Percentiles rank a stretch among this genome's conserved stretches.
Conservation (phyloP, 345 rosid genomes). For the Ceriops tagal region DNA sequence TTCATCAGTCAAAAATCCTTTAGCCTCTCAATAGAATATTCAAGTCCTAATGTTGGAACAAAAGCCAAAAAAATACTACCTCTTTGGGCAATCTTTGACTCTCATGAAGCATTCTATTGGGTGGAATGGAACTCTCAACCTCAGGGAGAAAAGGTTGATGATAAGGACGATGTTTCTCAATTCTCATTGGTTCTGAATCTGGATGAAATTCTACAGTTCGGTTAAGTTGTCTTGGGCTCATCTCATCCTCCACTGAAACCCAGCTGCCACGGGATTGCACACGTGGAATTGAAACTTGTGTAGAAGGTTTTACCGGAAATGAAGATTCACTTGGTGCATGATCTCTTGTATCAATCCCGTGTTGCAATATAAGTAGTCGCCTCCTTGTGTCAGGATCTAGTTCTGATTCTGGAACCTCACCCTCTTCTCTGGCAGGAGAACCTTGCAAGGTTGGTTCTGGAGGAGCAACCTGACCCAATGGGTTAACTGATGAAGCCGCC, state of each 20-base stretch:
- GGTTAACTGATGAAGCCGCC: slow-evolving; percentile 51
- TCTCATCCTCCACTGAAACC: slow-evolving; percentile 83
- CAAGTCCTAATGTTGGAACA: not conserved
- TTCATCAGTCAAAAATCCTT: not conserved
- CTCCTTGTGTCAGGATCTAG: slow-evolving; percentile 96
- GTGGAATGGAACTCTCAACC: slow-evolving; percentile 56
- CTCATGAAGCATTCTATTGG: slow-evolving; percentile 73
- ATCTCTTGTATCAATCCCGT: slow-evolving; percentile 92
- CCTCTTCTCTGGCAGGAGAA: slow-evolving; percentile 99
- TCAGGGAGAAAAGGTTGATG: slow-evolving; percentile 60
- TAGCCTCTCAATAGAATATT: slow-evolving; percentile 1
- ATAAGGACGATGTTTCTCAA: slow-evolving; percentile 62
- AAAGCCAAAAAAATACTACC: slow-evolving; percentile 36
- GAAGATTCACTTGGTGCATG: slow-evolving; percentile 57
- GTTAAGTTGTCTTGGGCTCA: slow-evolving; percentile 63
- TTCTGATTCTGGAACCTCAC: slow-evolving; percentile 98
- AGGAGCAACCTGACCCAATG: slow-evolving; percentile 48
- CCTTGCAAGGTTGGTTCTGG: slow-evolving; percentile 71
- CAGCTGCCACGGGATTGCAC: slow-evolving; percentile 65
- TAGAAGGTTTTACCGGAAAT: slow-evolving; percentile 60
- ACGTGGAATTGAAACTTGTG: slow-evolving; percentile 59
- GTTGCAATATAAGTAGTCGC: slow-evolving; percentile 95
- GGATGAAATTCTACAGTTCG: slow-evolving; percentile 57
- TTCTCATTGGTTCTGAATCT: slow-evolving; percentile 59
- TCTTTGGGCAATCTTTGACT: slow-evolving; percentile 75